Base-by-base conservation (phyloP, 23 red algal species). In the Gracilariopsis chorda region DNA sequence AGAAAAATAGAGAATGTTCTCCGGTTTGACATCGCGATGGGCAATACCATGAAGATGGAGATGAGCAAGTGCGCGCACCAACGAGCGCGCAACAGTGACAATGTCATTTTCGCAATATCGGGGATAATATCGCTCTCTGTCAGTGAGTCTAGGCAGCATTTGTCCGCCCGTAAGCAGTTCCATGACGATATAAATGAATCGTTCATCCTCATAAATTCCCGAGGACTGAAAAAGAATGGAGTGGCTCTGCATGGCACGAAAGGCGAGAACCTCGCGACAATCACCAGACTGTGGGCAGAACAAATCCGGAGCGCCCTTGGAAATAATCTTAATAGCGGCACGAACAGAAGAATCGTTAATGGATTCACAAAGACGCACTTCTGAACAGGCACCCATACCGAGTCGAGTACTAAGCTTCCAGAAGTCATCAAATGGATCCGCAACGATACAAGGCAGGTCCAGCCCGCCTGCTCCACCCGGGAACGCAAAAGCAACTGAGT, bases 1-100 rank as follows among this genome's bases (percentile, higher is more conserved):
- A 13, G 85, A 73, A 19, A 74, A 70, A 85, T 86, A 92, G 57
- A 98, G 37, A 45, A 98, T 64, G 58, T 98, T 98, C 77, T 98
- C 95, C 19, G 95, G 95, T 64, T 98, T 98, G 56, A 98, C 78
- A 67, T 98, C 95, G 71, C 95, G 90, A 52, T 98, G 95, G 21
- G 92, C 84, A 72, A 98, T 88, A 1, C 88, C 79, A 25, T 80
- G 52, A 19, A 48, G 51, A 36, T 98, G 90, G 33, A 86, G 51
- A 84, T 98, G 83, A 3, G 77, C 85, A 0, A 98, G 82, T 13
- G 83, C 83, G 41, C 78, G 59, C n/a, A 89, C 29, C 76, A 93
- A 80, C 33, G 47, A 33, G 14, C 91, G 67, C 41, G 88, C 73
- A 0, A 98, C 20, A 5, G 52, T 85, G 45, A 84, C 88, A 11